Percentiles rank a stretch among this genome's conserved stretches.
Conservation (phyloP, 2,329 filamentous ascomycete species). For the Neospermospora avenae region DNA sequence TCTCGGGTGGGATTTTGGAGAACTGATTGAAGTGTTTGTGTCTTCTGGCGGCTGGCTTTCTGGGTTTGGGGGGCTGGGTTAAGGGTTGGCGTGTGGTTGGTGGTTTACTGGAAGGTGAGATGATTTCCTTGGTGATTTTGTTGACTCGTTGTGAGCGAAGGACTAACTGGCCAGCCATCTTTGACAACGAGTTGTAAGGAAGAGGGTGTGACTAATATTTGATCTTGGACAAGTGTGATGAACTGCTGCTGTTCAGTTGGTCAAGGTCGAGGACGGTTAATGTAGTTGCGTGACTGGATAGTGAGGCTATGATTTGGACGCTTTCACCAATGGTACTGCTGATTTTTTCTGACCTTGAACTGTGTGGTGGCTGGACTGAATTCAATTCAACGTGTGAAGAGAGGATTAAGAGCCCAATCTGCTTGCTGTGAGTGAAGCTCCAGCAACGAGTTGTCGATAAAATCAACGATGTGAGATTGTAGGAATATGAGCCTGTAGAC, state of each 20-base stretch:
- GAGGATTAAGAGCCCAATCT: neutral
- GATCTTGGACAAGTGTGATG: neutral
- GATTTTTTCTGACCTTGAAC: neutral
- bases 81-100: neutral
- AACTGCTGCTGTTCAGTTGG: neutral
- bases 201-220: neutral
- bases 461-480: neutral
- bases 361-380: neutral
- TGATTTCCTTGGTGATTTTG: neutral
- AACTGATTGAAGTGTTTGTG: slow-evolving; percentile 10
- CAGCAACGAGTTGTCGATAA: neutral
- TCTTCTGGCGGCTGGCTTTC: neutral
- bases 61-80: too few relatives aligned
- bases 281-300: neutral
- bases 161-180: neutral
- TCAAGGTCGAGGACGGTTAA: neutral
- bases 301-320: neutral
- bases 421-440: neutral
- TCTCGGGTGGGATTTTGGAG: slow-evolving; percentile 16
- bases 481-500: too few relatives aligned
- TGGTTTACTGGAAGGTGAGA: neutral
- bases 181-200: neutral
- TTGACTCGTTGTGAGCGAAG: neutral
- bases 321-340: too few relatives aligned
- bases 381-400: neutral